Evolutionary conservation across 2,329 filamentous ascomycete species (phyloP).

Genomic region (Monosporascus sp.): DNA sequence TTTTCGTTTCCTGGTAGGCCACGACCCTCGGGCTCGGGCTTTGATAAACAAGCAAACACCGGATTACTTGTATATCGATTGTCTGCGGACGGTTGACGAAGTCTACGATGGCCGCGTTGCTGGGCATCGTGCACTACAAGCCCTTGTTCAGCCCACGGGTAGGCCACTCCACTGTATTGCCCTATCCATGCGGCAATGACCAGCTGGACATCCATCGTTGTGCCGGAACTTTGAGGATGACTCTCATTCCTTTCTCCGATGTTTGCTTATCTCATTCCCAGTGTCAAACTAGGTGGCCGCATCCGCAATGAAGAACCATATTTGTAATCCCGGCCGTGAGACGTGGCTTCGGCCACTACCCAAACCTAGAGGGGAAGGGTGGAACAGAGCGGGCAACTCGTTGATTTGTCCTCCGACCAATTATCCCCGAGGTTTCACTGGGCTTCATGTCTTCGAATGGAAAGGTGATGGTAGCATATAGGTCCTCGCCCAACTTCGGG

Average conservation of each 20-base stretch:
- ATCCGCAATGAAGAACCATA: neutral
- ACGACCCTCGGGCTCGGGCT: no score
- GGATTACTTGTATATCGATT: no score
- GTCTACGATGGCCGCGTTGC: no score
- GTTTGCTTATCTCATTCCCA: neutral
- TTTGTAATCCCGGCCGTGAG: neutral
- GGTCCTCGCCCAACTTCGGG: neutral
- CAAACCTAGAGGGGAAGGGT: neutral
- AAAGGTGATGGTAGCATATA: neutral
- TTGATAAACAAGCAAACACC: no score
- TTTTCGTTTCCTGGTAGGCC: no score
- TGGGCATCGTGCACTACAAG: no score
- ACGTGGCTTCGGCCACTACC: no score
- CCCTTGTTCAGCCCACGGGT: no score
- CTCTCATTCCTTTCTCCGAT: neutral
- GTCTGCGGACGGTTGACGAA: no score
- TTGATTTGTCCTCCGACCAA: neutral
- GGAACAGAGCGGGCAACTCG: neutral
- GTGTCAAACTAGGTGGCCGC: neutral
- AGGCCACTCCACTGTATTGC: no score
- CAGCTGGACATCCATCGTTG: neutral
- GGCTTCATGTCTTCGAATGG: neutral
- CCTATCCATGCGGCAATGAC: no score
- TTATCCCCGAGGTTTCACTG: neutral
- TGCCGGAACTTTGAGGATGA: neutral